Base-by-base conservation (phyloP, 73 alveolate species). In the Paramecium primaurelia region DNA sequence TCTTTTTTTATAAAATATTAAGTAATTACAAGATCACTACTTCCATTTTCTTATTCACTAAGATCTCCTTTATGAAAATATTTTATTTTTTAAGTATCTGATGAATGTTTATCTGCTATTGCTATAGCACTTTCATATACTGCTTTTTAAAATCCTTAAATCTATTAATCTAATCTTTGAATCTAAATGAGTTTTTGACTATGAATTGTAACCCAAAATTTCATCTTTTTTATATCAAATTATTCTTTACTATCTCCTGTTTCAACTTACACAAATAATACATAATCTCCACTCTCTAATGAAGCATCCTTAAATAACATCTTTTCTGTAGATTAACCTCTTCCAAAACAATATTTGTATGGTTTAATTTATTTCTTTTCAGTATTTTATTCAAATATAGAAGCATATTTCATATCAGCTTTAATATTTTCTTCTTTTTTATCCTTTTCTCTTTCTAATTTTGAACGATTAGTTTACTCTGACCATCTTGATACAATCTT, bases 41-140 rank as follows among this genome's bases (percentile, higher is more conserved):
- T 80, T 11, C 91, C 91, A 47, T 80, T 80, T 47, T 80, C 91
- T 8, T 80, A 80, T 44, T 80, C 91, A 49, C 91, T 80, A 3
- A 80, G 30, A 80, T 80, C 91, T 20, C 91, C 91, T 40, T 80
- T 80, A 80, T 80, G 44, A 47, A 42, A 80, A 49, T 32, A 80
- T 49, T 47, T 80, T 6, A 42, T 26, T 12, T 80, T 26, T 26
- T 18, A 7, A 40, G 47, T 22, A 26, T 45, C 77, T 47, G 6
- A 12, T 10, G 47, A 45, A 26, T 44, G 12, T 26, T 80, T 80
- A 20, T 80, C 91, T 10, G 91, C 91, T 0, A 32, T 25, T 44
- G 28, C 30, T 2, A 80, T 47, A 14, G 91, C 91, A 80, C 75
- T 80, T 14, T 80, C 91, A 49, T 80, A 80, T 10, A 80, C 75